Base-by-base conservation (phyloP, 2,329 filamentous ascomycete species). In the Biscogniauxia sp. region DNA sequence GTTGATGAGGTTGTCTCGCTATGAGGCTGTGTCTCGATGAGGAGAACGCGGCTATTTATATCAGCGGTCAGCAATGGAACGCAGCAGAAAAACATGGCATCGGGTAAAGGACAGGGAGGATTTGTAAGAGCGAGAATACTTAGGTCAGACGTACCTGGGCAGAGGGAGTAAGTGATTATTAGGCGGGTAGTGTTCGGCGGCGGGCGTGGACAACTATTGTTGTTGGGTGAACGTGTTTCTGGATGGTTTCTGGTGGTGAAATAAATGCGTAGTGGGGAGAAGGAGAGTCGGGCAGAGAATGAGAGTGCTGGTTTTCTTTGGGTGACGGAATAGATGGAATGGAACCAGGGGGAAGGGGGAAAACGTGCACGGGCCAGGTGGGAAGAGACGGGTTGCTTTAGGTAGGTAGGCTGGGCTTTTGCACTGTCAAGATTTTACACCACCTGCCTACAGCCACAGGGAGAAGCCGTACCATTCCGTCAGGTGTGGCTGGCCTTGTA, bases 41-140 rank as follows among this genome's bases (percentile, higher is more conserved):
- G 55, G 58, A 60, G 60, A 64, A 49, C 61, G 57, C 56, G 61
- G 59, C 61, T 72, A 68, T 68, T 68, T 66, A 66, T 69, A 68
- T 55, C 55, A 61, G 62, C 61, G 63, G 68, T 70, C 61, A 70
- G 70, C 64, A 13, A 66, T 66, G 63, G 68, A 69, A 69, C 63
- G 64, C 66, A 65, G 63, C 57, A 70, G 69, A 67, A 68, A 63
- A 61, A 50, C 55, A 62, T 65, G 54, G 64, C 66, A 59, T 51
- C 37, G 15, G 56, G 45, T 15, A 53, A 52, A 41, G 20, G 56
- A 56, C 60, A 59, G 53, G n/a, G 61, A 61, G 41, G 26, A 23
- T 56, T 61, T 59, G 55, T 58, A 51, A 59, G 20, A 54, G 60
- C 55, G 57, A 53, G 20, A 54, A 56, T 25, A n/a, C n/a, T n/a